Base-by-base conservation (phyloP, 2,329 filamentous ascomycete species). In the Aspergillus ruber region DNA sequence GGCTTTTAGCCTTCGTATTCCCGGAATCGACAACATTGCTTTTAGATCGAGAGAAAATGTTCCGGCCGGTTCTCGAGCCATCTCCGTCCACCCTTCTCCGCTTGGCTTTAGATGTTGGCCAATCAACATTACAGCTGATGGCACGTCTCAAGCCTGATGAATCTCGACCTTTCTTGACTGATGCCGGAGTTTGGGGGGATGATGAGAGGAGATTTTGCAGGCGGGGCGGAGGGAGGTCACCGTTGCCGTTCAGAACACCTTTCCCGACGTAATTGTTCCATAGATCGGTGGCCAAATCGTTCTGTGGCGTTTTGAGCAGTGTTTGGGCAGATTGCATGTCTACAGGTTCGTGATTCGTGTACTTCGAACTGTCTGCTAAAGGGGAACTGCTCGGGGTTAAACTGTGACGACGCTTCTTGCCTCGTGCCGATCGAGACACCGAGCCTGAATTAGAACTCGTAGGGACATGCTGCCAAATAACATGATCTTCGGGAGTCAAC, bases 311-410 rank as follows among this genome's bases (percentile, higher is more conserved):
- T 54, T 79, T 83, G 39, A 87, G 66, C 0, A 80, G 73, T 46
- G 77, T 73, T 35, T 79, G 77, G 38, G 84, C 67, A 52, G 76
- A 75, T 58, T 81, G 77, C 35, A 83, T 68, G 56, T 86, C 81
- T 51, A 84, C 70, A 0, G 76, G 53, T 48, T 68, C 64, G 56
- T 67, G 67, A 60, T 42, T 58, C 48, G 62, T 60, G 45, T 68
- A 65, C 42, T 65, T 66, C 3, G 69, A 69, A 38, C 56, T 59
- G 10, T 61, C 62, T 29, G 67, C 66, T 29, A 78, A 75, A 1
- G 87, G 85, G 1, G 86, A 90, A 4, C 83, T 83, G 2, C 77
- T 69, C 1, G 86, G 86, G 0, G 87, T 90, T 10, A 86, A 88
- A 68, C 85, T 90, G 56, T 82, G 79, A 13, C 84, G 82, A 47